phyloP scores from a whole-genome alignment of 2,329 filamentous ascomycete species.

The Colletotrichum echinochloae region DNA sequence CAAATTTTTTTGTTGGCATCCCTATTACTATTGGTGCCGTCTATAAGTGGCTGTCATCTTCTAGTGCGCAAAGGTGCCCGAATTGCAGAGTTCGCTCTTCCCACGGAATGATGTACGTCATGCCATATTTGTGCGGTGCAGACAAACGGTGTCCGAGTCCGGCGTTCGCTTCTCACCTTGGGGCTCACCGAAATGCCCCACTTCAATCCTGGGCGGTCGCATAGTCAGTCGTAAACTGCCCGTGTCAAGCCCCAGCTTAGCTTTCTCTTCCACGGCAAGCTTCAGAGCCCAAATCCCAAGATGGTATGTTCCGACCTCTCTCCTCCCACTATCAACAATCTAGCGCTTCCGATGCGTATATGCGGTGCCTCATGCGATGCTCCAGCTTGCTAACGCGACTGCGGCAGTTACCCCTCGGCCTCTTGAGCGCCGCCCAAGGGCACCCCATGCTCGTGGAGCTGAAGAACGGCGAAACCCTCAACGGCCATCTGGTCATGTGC shows the following conservation, averaged over 20 bases:
- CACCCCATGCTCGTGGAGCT: slow-evolving; percentile 98
- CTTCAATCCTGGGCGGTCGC: slow-evolving; percentile 27
- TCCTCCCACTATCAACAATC: too few species aligned
- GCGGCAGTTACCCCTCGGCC: slow-evolving; percentile 76
- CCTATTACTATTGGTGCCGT: not conserved
- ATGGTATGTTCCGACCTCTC: slow-evolving; percentile 25
- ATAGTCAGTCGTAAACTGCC: slow-evolving; percentile 34
- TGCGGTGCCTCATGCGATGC: too few species aligned
- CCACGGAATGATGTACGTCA: not conserved
- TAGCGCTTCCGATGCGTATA: not conserved
- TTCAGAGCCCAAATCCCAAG: slow-evolving; percentile 30
- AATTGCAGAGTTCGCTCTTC: not conserved
- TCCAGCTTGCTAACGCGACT: slow-evolving; percentile 8
- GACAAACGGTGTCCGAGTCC: not conserved
- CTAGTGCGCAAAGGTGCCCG: too few species aligned
- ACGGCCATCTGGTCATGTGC: slow-evolving; percentile 95
- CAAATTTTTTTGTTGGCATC: not conserved
- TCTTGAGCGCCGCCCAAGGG: slow-evolving; percentile 95
- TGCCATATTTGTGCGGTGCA: not conserved
- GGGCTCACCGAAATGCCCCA: slow-evolving; percentile 29
- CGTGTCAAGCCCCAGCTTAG: slow-evolving; percentile 32
- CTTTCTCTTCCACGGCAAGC: slow-evolving; percentile 35
- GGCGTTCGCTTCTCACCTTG: slow-evolving; percentile 19
- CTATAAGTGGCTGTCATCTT: not conserved
- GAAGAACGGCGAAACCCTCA: slow-evolving; percentile 97